phyloP scores from a whole-genome alignment of 2,329 filamentous ascomycete species.

The Colletotrichum abscissum region DNA sequence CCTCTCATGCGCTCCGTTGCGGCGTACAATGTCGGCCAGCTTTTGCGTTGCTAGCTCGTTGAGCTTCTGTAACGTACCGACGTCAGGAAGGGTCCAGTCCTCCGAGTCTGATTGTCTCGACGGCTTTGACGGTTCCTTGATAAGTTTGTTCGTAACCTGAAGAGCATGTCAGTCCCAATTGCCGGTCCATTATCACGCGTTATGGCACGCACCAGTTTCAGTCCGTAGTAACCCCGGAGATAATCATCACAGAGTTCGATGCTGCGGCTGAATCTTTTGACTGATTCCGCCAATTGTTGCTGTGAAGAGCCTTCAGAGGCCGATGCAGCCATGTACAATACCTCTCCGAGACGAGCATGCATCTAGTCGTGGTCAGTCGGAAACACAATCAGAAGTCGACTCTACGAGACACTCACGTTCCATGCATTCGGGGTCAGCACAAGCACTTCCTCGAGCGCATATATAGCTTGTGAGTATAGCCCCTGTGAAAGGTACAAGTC shows the following conservation, averaged over 20 bases:
- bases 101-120: slow-evolving; percentile 61
- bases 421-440: slow-evolving; percentile 91
- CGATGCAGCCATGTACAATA: slow-evolving; percentile 77
- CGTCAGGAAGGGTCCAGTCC: slow-evolving; percentile 64
- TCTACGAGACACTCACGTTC: slow-evolving; percentile 73
- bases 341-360: slow-evolving; percentile 87
- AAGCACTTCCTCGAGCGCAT: slow-evolving; percentile 89
- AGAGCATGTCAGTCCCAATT: not conserved
- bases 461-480: slow-evolving; percentile 85
- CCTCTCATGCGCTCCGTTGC: slow-evolving; percentile 67
- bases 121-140: slow-evolving; percentile 55
- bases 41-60: slow-evolving; percentile 80
- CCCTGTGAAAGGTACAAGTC: slow-evolving; percentile 87
- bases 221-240: slow-evolving; percentile 89
- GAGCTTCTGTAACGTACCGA: slow-evolving; percentile 72
- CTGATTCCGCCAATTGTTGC: slow-evolving; percentile 74
- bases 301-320: slow-evolving; percentile 54
- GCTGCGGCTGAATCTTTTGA: slow-evolving; percentile 89
- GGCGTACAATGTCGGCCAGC: slow-evolving; percentile 80
- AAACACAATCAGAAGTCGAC: not conserved
- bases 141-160: slow-evolving; percentile 63
- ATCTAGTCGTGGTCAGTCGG: slow-evolving; percentile 64
- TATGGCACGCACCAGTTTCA: slow-evolving; percentile 74
- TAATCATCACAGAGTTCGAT: slow-evolving; percentile 96
- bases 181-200: not conserved